These are phyloP conservation scores for Umbilicus rupestris DNA, from an alignment of 164 flowering plant genomes.

Conservation along the genomic window DNA sequence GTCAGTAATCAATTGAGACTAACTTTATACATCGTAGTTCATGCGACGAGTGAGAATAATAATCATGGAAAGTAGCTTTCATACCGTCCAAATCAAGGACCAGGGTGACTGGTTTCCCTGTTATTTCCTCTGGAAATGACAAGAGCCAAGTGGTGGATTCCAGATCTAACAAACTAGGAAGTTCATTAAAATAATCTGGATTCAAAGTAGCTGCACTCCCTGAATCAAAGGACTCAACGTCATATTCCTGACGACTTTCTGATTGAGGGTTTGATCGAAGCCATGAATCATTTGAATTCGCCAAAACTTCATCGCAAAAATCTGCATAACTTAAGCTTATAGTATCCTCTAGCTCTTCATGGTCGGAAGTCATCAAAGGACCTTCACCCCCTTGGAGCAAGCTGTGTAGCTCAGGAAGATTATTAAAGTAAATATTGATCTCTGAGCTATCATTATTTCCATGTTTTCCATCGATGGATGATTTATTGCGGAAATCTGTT, in stretches of 20 bases:
- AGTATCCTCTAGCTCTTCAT: conserved; percentile 11
- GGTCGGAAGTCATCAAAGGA: conserved; percentile 2
- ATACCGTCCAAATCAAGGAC: conserved; percentile 19
- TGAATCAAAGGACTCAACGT: conserved; percentile 7
- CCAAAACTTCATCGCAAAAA: conserved; percentile 5
- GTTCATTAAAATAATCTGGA: conserved; percentile 12
- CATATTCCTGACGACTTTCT: conserved; percentile 5
- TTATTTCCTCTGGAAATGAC: conserved; percentile 8
- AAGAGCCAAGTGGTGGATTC: conserved; percentile 8
- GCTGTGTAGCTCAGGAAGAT: conserved; percentile 8
- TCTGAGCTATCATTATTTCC: conserved; percentile 3
- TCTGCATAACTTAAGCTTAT: not conserved
- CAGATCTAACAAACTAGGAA: conserved; percentile 11
- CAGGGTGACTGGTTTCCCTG: conserved; percentile 10
- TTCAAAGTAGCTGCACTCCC: conserved; percentile 10
- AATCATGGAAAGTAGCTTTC: not conserved
- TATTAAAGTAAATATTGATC: conserved; percentile 1
- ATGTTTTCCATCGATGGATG: not conserved
- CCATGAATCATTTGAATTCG: conserved; percentile 13
- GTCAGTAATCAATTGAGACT: not conserved
- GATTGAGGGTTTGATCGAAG: conserved; percentile 4
- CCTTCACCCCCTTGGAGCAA: conserved; percentile 9
- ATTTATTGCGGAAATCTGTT: not conserved
- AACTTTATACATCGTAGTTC: no score
- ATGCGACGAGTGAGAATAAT: not conserved